Base-by-base conservation (phyloP, 345 rosid genomes). In the Aethionema arabicum region DNA sequence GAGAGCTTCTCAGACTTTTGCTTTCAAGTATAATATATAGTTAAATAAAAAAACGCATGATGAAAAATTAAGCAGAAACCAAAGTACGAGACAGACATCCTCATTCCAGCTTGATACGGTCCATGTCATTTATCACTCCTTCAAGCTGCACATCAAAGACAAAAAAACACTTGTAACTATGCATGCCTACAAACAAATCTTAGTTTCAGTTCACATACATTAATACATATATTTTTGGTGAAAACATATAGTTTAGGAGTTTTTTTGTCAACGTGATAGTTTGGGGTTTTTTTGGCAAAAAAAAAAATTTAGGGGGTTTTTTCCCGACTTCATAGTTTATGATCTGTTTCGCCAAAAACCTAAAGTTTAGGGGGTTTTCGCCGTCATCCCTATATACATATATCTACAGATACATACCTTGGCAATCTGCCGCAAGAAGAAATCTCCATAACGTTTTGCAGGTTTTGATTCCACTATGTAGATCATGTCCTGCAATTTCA, bases 401-500 rank as follows among this genome's bases (percentile, higher is more conserved):
- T n/a, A n/a, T n/a, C n/a, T n/a, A 21, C 8, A 9, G 4, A 53
- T 31, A 6, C 52, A 52, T 74, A 90, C 99, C 92, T 93, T 90
- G 43, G 83, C 92, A 82, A 90, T 82, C 74, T 90, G 97, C 73
- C 99, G 77, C 82, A 93, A 73, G 77, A 85, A 90, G 89, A 78
- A 86, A 74, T 93, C 99, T 2, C 97, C 92, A 54, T 83, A 84
- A 30, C 56, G 80, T 76, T 90, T 93, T 61, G 74, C 77, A 0
- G 90, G 80, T 72, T 85, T 93, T 53, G 87, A 82, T 39, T 90
- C 97, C 15, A 77, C 84, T 12, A 93, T 90, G 10, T 76, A 86
- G 53, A 93, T 66, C 88, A 87, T 88, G 76, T 93, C 95, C 99
- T 93, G 83, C 72, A 82, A 32, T 55, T 52, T 66, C 35, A 57